Evolutionary conservation across 2,329 filamentous ascomycete species (phyloP).

Genomic region (Stagonosporopsis rhizophila): DNA sequence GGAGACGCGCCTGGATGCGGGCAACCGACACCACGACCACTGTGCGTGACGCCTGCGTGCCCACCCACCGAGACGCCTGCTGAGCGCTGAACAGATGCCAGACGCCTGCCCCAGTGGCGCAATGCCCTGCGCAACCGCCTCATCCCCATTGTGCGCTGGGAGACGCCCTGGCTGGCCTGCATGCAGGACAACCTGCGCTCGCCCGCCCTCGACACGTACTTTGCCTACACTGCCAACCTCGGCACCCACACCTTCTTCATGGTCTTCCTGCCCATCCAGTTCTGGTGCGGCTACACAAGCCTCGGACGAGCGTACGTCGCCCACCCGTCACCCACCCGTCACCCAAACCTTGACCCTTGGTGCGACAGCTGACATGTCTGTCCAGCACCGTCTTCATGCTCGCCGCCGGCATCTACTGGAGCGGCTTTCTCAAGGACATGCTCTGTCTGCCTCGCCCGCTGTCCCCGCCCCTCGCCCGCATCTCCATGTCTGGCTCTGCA

Average conservation of each 20-base stretch:
- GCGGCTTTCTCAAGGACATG: conserved; percentile 93
- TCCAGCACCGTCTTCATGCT: conserved; percentile 62
- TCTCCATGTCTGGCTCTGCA: conserved; percentile 96
- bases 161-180: conserved; percentile 91
- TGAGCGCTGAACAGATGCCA: conserved; percentile 68
- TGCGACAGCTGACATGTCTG: conserved; percentile 26
- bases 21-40: conserved; percentile 76
- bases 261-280: conserved; percentile 90
- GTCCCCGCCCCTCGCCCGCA: conserved; percentile 88
- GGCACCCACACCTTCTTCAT: conserved; percentile 98
- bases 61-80: conserved; percentile 18
- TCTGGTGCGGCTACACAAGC: conserved; percentile 91
- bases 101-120: conserved; percentile 85
- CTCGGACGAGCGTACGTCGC: conserved; percentile 82
- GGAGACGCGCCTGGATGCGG: conserved; percentile 66
- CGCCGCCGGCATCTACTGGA: conserved; percentile 71
- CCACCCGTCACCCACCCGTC: conserved; percentile 17
- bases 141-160: conserved; percentile 88
- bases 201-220: conserved; percentile 90
- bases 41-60: conserved; percentile 45
- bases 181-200: conserved; percentile 82
- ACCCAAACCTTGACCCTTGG: background rate
- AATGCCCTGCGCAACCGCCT: conserved; percentile 81
- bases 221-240: conserved; percentile 96
- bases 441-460: conserved; percentile 90